Evolutionary conservation across 257 asterid genomes (phyloP), one percentile per base, ranked within the genome.

Genomic region (Misopates orontium): DNA sequence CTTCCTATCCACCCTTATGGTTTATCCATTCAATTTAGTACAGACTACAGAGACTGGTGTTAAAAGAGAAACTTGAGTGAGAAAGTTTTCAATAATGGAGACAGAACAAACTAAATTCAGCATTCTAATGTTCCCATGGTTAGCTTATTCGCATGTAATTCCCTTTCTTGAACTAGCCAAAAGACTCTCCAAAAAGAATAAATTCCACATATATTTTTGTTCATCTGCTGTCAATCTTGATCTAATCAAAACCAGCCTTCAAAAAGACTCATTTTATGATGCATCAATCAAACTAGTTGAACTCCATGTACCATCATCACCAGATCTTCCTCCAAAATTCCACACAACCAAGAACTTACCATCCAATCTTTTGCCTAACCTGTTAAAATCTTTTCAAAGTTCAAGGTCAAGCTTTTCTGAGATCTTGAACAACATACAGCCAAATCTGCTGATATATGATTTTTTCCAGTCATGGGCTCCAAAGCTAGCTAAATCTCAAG

Each of bases 91-190:
- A 14, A 24, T 36, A 41, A 52, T 66, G 64, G 64, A 58, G 10
- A 41, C 6, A 6, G 19, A 28, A 31, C 22, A 31, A 56, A n/a
- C 10, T 32, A 58, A 58, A 41, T 36, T 32, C 10, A 58, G 28
- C 15, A 10, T 58, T 58, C 17, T 58, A 20, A 58, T 58, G 64
- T 58, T 58, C 32, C 64, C 64, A 36, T 58, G 64, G 64, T 32
- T 58, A 17, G 64, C 54, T 31, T 15, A 5, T n/a, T n/a, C 8
- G 11, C 22, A n/a, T 22, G 3, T 19, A 3, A 7, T 1, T 15
- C 51, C 21, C 8, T 48, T 40, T 11, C 16, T 39, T 28, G 85
- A 80, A 56, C 71, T 76, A 11, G 82, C 85, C 36, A 80, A 76
- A 64, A 67, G 41, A 64, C 79, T 79, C 56, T 22, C 78, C 48